Conservation (phyloP, 441 rosid genomes). For the Mallotus repandus region DNA sequence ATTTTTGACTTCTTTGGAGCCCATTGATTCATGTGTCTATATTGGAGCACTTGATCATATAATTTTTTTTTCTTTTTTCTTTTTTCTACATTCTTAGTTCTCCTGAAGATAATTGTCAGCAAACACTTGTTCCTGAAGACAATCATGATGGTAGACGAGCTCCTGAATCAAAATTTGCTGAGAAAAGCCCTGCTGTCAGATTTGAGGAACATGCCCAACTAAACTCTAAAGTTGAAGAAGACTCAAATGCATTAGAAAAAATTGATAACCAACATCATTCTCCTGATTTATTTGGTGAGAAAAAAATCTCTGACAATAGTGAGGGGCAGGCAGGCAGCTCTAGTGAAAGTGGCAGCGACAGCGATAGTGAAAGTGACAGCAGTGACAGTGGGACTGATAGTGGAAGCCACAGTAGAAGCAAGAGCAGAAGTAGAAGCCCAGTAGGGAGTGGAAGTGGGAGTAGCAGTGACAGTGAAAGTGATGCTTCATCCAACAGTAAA, state of each 20-base stretch:
- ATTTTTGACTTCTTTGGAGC: background rate
- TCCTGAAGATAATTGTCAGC: slow-evolving; percentile 58
- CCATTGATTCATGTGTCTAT: background rate
- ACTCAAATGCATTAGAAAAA: slow-evolving; percentile 39
- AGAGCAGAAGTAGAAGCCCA: slow-evolving; percentile 54
- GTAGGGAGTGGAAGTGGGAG: slow-evolving; percentile 68
- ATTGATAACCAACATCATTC: slow-evolving; percentile 36
- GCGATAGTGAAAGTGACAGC: slow-evolving; percentile 69
- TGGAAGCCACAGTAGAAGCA: slow-evolving; percentile 47
- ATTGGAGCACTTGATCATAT: background rate
- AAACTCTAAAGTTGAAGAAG: slow-evolving; percentile 39
- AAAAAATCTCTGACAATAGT: slow-evolving; percentile 61
- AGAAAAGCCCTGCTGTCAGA: slow-evolving; percentile 39
- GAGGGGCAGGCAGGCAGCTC: slow-evolving; percentile 68
- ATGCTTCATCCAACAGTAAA: slow-evolving; percentile 83
- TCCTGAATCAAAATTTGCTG: slow-evolving; percentile 42
- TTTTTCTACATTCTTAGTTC: slow-evolving; percentile 50
- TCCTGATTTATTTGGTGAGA: slow-evolving; percentile 28
- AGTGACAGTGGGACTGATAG: slow-evolving; percentile 71
- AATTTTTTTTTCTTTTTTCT: slow-evolving; percentile 17
- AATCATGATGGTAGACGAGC: slow-evolving; percentile 42
- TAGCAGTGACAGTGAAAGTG: slow-evolving; percentile 91
- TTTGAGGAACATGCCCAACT: slow-evolving; percentile 40
- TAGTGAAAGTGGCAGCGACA: slow-evolving; percentile 82
- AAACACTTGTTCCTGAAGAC: slow-evolving; percentile 47